Percentiles rank a stretch among this genome's conserved stretches.
These are phyloP conservation scores for Fonsecaea monophora DNA, from an alignment of 2,329 filamentous ascomycete species.

Conservation along the genomic window DNA sequence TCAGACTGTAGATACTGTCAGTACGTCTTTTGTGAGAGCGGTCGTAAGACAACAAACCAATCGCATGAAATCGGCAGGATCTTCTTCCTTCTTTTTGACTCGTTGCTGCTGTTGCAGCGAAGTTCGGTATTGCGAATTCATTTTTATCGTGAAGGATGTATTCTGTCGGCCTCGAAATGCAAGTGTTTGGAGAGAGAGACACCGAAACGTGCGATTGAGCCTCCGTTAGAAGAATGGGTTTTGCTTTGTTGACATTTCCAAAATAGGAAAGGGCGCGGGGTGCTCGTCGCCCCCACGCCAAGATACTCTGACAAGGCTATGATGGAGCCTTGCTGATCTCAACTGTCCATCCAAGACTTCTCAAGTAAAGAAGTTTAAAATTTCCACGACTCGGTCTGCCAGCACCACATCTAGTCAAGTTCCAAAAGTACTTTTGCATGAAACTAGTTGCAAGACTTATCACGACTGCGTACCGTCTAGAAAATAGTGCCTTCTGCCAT, in stretches of 20 bases:
- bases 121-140: conserved; percentile 60
- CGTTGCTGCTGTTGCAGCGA: conserved; percentile 53
- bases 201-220: neutral
- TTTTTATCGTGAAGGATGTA: conserved; percentile 48
- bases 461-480: neutral
- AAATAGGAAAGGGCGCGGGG: conserved; percentile 18
- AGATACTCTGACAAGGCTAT: conserved; percentile 13
- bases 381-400: neutral
- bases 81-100: conserved; percentile 62
- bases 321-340: conserved; percentile 6
- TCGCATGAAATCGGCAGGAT: conserved; percentile 64
- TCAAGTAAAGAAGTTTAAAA: too few species aligned
- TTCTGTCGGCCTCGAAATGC: neutral
- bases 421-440: neutral
- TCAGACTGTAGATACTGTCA: conserved; percentile 61
- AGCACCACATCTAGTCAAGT: neutral
- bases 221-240: neutral
- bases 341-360: neutral
- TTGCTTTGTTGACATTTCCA: conserved; percentile 14
- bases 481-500: neutral
- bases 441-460: neutral
- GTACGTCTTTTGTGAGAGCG: conserved; percentile 28
- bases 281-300: conserved; percentile 9
- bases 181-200: neutral
- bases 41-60: conserved; percentile 51